Conservation (phyloP, 2,329 filamentous ascomycete species). For the Fusarium illudens region DNA sequence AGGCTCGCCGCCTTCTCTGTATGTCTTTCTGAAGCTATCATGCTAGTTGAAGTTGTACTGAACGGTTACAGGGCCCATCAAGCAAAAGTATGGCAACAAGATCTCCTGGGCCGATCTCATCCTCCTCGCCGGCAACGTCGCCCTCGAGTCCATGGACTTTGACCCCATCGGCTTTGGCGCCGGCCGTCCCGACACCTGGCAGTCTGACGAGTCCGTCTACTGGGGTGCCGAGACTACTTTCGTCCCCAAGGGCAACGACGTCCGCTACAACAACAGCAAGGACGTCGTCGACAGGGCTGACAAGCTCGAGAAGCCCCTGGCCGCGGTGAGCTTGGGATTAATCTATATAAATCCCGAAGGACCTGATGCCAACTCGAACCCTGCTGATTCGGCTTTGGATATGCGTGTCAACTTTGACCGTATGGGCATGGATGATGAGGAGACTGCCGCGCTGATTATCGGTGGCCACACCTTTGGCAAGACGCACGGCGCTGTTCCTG, state of each 20-base stretch:
- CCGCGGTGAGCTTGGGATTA: constrained; percentile 76
- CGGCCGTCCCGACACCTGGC: constrained; percentile 76
- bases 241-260: constrained; percentile 71
- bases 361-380: constrained; percentile 76
- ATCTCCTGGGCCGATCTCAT: constrained; percentile 82
- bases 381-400: constrained; percentile 72
- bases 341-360: constrained; percentile 87
- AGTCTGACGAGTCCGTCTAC: constrained; percentile 79
- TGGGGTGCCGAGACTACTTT: constrained; percentile 81
- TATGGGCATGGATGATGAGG: constrained; percentile 86
- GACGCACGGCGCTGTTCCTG: constrained; percentile 76
- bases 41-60: fast-evolving
- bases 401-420: constrained; percentile 79
- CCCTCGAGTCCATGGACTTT: constrained; percentile 79
- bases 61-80: constrained; percentile 65
- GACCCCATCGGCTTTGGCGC: constrained; percentile 77
- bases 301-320: constrained; percentile 73
- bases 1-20: constrained; percentile 79
- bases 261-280: constrained; percentile 68
- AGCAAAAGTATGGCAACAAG: constrained; percentile 85
- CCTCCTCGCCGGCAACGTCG: constrained; percentile 77
- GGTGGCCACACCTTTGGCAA: constrained; percentile 84
- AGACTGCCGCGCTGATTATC: constrained; percentile 81
- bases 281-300: constrained; percentile 62
- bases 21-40: not conserved